Base-by-base conservation (phyloP, 2,329 filamentous ascomycete species). In the Coniochaeta sp. region DNA sequence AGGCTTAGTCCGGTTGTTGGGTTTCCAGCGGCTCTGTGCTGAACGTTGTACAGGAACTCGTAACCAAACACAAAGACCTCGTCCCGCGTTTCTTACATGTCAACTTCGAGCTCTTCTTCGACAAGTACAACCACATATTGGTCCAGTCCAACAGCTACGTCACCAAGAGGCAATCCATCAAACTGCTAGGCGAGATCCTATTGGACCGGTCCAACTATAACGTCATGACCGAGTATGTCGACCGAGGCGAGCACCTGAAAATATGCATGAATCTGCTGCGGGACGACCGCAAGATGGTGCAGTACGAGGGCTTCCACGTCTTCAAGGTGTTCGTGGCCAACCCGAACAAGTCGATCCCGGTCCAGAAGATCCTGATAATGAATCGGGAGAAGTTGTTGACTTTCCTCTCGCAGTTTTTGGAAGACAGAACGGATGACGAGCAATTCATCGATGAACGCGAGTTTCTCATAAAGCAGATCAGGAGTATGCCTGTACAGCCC, bases 261-360 rank as follows among this genome's bases (percentile, higher is more conserved):
- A 89, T 98, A 65, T 95, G 93, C 78, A 99, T 99, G 95, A 98
- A 96, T 74, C 81, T 99, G 62, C 79, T 99, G 62, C 88, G 92
- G 66, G 95, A 98, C 73, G 93, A 98, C 74, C 86, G 93, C 67
- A 95, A 96, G 75, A 99, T 99, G 93, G 95, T 99, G 63, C 95
- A 98, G 75, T 99, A 99, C 73, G 95, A 99, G 74, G 95, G 93
- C 8, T 99, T 99, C 73, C 95, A 99, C 72, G 93, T 99, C 47
- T 99, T 99, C 83, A 99, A 99, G 80, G 93, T 99, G 63, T 99
- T 99, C 75, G 95, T 98, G 59, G 95, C 95, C 62, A 99, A 99
- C 72, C 95, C 95, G 8, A 93, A 98, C 79, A 99, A 99, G 77
- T 96, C 91, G n/a, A 81, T 93, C 62, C 91, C 93, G 36, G 95